Conservation (phyloP, 2,329 filamentous ascomycete species). For the Penicillium sp. region DNA sequence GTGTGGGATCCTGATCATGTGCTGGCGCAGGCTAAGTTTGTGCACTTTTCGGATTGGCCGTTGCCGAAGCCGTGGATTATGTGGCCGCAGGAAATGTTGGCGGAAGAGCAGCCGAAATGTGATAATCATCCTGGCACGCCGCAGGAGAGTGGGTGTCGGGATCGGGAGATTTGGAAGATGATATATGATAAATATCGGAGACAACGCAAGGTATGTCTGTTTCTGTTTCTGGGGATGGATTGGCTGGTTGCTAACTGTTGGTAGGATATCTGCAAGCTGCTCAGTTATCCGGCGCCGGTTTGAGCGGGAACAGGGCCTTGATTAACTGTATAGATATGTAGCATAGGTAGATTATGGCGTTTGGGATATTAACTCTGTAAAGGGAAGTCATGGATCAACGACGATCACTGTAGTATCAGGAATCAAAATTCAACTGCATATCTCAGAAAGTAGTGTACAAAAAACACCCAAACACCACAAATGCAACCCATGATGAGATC, state of each 20-base stretch:
- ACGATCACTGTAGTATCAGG: neutral
- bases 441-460: neutral
- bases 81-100: slow-evolving; percentile 37
- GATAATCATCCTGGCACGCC: slow-evolving; percentile 36
- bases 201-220: slow-evolving; percentile 30
- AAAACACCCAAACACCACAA: neutral
- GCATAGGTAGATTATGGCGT: slow-evolving; percentile 3
- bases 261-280: slow-evolving; percentile 37
- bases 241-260: slow-evolving; percentile 1
- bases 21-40: slow-evolving; percentile 61
- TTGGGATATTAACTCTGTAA: neutral
- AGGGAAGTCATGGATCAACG: neutral
- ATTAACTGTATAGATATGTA: neutral
- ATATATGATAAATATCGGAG: slow-evolving; percentile 40
- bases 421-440: neutral
- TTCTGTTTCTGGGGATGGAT: neutral
- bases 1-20: slow-evolving; percentile 60
- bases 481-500: neutral
- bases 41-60: slow-evolving; percentile 73
- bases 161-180: slow-evolving; percentile 40
- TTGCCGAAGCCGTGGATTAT: slow-evolving; percentile 64
- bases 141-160: slow-evolving; percentile 39
- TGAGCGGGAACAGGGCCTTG: slow-evolving; percentile 19
- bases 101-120: slow-evolving; percentile 36
- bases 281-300: slow-evolving; percentile 39